Evolutionary conservation across 768 basidiomycete genomes (phyloP), one percentile per base, ranked within the genome.

Genomic region (Pilatotrama ljubarskyi): DNA sequence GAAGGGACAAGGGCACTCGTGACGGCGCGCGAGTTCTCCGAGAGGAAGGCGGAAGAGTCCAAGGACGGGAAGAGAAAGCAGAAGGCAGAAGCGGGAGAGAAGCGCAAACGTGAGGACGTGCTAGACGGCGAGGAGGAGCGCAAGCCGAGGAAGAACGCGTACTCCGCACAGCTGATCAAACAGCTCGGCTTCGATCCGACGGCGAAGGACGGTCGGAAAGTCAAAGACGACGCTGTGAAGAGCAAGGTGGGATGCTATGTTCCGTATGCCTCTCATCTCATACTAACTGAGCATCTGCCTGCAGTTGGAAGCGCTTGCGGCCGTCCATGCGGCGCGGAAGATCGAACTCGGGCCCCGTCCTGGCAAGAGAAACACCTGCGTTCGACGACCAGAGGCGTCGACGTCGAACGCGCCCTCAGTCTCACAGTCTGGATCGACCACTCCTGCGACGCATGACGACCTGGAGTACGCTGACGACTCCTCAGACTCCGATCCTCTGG

Each of bases 151-250:
- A 84, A 80, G 68, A 76, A 73, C 44, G 80, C 83, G 1, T 93
- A 88, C 70, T 85, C 86, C 38, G 84, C 87, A 0, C 76, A 77
- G 50, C 71, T 89, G 22, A 84, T 94, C 67, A 86, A 86, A 67
- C 77, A 81, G 5, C 76, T 94, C 3, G 92, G 92, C 1, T 94
- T 93, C 59, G 90, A 94, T 72, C 92, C 92, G 24, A 83, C 84
- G 2, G 68, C 77, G 8, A 86, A 84, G 66, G 71, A 75, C 42
- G 84, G 84, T 1, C 79, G 77, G 40, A 73, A 55, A 75, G 40
- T 77, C 76, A 58, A 64, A 63, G 54, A 68, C 50, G 22, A 72
- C 9, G 75, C 73, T 11, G 71, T 80, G 20, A 79, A 83, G 70
- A 79, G 80, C 59, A 89, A 91, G 82, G 90, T 89, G 41, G 25